Evolutionary conservation across 176 grass and related monocot species (phyloP).

Genomic region (Musa itinerans): DNA sequence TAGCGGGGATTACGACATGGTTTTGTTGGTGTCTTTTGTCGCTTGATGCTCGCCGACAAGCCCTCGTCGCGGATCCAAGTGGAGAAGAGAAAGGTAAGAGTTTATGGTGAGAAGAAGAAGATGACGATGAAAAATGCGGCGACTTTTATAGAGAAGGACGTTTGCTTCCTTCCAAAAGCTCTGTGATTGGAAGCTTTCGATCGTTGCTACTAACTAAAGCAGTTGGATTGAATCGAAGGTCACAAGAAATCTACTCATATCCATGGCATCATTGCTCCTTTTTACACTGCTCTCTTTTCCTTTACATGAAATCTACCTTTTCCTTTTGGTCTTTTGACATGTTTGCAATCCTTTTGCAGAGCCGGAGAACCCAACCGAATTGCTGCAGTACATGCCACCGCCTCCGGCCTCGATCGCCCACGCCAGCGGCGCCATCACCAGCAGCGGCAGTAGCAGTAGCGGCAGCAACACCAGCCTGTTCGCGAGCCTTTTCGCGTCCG

Average conservation of each 20-base stretch:
- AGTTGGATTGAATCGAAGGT: constrained; percentile 4
- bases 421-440: neutral
- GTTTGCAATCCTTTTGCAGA: constrained; percentile 42
- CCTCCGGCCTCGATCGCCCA: constrained; percentile 9
- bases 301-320: constrained; percentile 1
- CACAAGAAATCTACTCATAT: neutral
- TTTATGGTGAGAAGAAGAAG: no score
- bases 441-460: constrained; percentile 14
- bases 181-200: neutral
- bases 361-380: constrained; percentile 24
- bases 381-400: constrained; percentile 20
- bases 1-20: neutral
- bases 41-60: neutral
- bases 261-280: constrained; percentile 23
- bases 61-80: no score
- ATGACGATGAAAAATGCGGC: neutral
- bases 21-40: neutral
- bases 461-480: constrained; percentile 17
- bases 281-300: constrained; percentile 12
- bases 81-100: no score
- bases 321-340: constrained; percentile 13
- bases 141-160: neutral
- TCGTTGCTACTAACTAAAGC: neutral
- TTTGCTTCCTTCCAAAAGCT: neutral
- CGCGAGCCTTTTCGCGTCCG: constrained; percentile 53